Evolutionary conservation across 805 yeast species (phyloP).

Genomic region (Pichia nakasei): DNA sequence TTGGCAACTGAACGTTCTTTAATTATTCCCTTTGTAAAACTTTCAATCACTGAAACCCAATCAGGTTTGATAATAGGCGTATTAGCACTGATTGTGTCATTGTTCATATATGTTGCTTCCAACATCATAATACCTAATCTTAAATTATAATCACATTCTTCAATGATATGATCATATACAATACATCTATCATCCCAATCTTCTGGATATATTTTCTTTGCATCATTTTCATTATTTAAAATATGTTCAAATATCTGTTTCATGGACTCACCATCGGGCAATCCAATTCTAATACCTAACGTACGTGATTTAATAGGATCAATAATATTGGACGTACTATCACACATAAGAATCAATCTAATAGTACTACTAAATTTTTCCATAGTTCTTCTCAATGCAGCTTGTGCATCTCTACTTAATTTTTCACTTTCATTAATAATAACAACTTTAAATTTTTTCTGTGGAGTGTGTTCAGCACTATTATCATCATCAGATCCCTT

Average conservation of each 20-base stretch:
- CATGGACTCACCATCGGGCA: conserved; percentile 63
- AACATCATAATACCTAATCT: conserved; percentile 69
- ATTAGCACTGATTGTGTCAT: conserved; percentile 37
- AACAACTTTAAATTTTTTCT: conserved; percentile 64
- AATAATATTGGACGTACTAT: conserved; percentile 84
- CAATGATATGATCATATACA: conserved; percentile 45
- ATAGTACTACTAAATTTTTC: conserved; percentile 87
- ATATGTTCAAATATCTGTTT: conserved; percentile 44
- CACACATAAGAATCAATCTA: conserved; percentile 76
- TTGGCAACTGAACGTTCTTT: conserved; percentile 57
- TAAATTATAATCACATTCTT: conserved; percentile 56
- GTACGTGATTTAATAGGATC: conserved; percentile 94
- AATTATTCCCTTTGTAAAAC: conserved; percentile 51
- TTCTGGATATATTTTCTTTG: conserved; percentile 20
- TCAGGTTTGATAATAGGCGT: conserved; percentile 65
- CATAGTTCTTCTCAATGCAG: conserved; percentile 93
- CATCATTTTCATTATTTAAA: conserved; percentile 45
- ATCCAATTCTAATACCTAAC: conserved; percentile 73
- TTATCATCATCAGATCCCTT: neutral
- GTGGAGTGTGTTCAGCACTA: conserved; percentile 8
- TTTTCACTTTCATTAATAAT: conserved; percentile 89
- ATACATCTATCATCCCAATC: conserved; percentile 27
- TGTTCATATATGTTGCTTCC: conserved; percentile 74
- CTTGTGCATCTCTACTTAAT: conserved; percentile 87
- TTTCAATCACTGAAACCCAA: conserved; percentile 77